Percentiles rank a stretch among this genome's conserved stretches.
Conservation (phyloP, 192 early-diverging fungal genomes). For the Podila verticillata region DNA sequence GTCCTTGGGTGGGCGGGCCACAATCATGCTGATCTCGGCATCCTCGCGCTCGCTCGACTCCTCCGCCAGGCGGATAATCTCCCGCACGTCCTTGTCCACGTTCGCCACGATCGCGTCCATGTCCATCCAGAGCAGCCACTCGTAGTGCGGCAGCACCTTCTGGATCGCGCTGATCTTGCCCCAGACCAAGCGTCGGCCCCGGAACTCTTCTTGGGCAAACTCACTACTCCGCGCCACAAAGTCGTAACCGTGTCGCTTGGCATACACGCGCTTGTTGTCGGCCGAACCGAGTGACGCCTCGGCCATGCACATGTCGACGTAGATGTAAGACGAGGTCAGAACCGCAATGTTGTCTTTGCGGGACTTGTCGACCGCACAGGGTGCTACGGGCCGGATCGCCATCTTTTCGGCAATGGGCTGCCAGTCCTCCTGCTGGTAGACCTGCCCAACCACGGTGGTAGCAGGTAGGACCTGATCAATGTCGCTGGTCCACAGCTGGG, state of each 20-base stretch:
- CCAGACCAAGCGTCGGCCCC: slow-evolving; percentile 65
- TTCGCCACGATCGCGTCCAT: slow-evolving; percentile 69
- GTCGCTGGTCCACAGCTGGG: slow-evolving; percentile 58
- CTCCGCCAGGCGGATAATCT: slow-evolving; percentile 51
- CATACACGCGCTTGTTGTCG: slow-evolving; percentile 64
- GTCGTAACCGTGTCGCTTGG: slow-evolving; percentile 58
- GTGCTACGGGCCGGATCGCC: slow-evolving; percentile 20
- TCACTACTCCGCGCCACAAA: slow-evolving; percentile 65
- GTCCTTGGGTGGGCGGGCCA: slow-evolving; percentile 56
- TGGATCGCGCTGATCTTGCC: slow-evolving; percentile 66
- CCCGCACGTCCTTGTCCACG: slow-evolving; percentile 49
- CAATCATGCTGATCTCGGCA: slow-evolving; percentile 55
- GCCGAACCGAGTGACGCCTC: slow-evolving; percentile 55
- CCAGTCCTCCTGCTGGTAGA: slow-evolving; percentile 61
- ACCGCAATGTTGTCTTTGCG: slow-evolving; percentile 53
- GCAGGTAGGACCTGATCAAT: slow-evolving; percentile 48
- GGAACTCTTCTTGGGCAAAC: slow-evolving; percentile 61
- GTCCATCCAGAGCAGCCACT: slow-evolving; percentile 72
- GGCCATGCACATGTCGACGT: slow-evolving; percentile 64
- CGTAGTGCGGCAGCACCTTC: slow-evolving; percentile 65
- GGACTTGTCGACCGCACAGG: slow-evolving; percentile 30
- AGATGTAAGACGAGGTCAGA: slow-evolving; percentile 64
- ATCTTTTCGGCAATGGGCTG: slow-evolving; percentile 43
- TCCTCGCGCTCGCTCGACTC: slow-evolving; percentile 17
- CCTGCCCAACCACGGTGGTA: slow-evolving; percentile 45